These are phyloP conservation scores for Neopestalotiopsis clavispora DNA, from an alignment of 2,329 filamentous ascomycete genomes.

Conservation along the genomic window DNA sequence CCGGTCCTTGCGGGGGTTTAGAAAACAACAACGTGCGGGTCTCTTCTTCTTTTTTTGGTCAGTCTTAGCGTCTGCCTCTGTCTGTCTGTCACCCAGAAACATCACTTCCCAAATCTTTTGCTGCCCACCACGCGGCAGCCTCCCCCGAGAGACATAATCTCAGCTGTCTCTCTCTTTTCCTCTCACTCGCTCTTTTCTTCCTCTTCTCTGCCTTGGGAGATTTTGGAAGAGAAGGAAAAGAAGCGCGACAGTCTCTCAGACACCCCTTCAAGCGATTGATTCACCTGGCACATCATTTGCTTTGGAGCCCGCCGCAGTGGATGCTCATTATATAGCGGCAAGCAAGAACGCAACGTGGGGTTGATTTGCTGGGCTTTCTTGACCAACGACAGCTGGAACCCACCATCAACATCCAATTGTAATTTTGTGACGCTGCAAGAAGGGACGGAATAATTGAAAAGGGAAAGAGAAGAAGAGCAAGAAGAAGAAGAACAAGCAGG, in stretches of 20 bases:
- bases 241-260: neutral
- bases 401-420: conserved; percentile 11
- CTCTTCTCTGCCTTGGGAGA: neutral
- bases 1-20: neutral
- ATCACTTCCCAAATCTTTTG: neutral
- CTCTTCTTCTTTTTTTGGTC: conserved; percentile 3
- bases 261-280: neutral
- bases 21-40: neutral
- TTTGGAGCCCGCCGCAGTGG: neutral
- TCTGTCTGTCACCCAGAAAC: neutral
- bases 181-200: neutral
- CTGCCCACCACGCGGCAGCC: neutral
- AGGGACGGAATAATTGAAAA: neutral
- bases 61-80: neutral
- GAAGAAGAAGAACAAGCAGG: too few relatives aligned
- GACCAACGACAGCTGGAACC: conserved; percentile 13
- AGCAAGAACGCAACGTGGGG: conserved; percentile 4
- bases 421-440: neutral
- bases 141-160: conserved; percentile 1
- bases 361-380: conserved; percentile 3
- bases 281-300: neutral
- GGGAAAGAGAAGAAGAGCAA: neutral
- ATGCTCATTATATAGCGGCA: conserved; percentile 8
- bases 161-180: neutral
- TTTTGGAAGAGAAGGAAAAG: neutral